A percentile compares a stretch with the other conserved stretches of the same genome.
Evolutionary conservation across 2,329 filamentous ascomycete genomes (phyloP).

Genomic region (Coniochaeta prunicola): DNA sequence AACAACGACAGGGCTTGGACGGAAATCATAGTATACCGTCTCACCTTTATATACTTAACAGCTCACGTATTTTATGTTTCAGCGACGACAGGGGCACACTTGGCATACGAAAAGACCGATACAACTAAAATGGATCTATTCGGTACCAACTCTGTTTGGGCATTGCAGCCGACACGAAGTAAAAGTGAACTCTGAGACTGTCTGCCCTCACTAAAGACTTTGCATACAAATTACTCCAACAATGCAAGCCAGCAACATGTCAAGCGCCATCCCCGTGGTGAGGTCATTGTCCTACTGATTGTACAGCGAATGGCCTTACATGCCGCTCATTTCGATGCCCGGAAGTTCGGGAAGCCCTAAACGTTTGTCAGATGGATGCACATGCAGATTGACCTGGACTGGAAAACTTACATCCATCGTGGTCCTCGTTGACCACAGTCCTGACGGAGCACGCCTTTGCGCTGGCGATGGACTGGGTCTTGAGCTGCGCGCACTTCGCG

Average conservation of each 20-base stretch:
- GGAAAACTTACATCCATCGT: slow-evolving; percentile 25
- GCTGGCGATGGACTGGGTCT: slow-evolving; percentile 23
- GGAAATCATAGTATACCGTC: too few species aligned
- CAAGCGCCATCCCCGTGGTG: neutral
- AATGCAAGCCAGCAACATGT: neutral
- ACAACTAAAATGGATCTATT: neutral
- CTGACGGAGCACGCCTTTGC: slow-evolving; percentile 22
- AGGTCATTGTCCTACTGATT: neutral
- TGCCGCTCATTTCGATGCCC: slow-evolving; percentile 16
- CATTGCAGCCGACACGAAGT: neutral
- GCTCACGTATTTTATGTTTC: too few species aligned
- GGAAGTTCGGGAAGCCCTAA: slow-evolving; percentile 20
- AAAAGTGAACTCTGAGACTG: too few species aligned
- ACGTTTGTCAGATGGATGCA: neutral
- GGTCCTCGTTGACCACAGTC: slow-evolving; percentile 22
- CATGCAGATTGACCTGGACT: neutral
- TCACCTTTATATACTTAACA: too few species aligned
- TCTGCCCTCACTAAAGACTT: neutral
- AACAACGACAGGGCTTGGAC: too few species aligned
- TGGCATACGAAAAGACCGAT: too few species aligned
- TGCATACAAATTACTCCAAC: neutral
- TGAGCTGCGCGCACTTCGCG: slow-evolving; percentile 24
- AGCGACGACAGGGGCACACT: too few species aligned
- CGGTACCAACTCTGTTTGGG: neutral
- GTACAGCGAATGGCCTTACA: slow-evolving; percentile 5